Conservation (phyloP, 306 rosid genomes). For the Bauhinia variegata region DNA sequence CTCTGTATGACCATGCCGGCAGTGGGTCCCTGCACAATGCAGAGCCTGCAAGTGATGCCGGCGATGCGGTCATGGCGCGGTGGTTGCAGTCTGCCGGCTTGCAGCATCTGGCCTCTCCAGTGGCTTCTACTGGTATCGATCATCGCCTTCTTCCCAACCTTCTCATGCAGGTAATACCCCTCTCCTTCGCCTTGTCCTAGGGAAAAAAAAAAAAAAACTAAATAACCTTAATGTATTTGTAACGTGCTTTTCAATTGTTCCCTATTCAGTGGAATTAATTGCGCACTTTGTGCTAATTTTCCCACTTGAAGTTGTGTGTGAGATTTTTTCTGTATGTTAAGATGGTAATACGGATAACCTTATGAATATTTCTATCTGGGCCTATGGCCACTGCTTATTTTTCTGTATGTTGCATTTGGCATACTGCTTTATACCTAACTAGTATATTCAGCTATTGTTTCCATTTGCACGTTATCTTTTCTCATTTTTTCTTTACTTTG, state of each 20-base stretch:
- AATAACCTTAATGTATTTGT: neutral
- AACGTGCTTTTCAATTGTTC: neutral
- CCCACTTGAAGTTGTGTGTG: neutral
- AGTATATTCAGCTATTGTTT: neutral
- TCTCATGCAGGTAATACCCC: slow-evolving; percentile 75
- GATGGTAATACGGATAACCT: slow-evolving; percentile 11
- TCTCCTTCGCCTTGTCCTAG: neutral
- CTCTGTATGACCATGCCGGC: slow-evolving; percentile 75
- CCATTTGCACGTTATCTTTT: neutral
- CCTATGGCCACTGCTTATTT: neutral
- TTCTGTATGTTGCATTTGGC: too few species aligned
- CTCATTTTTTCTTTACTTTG: neutral
- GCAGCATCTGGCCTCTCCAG: slow-evolving; percentile 99
- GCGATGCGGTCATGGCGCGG: slow-evolving; percentile 99
- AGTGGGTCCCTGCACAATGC: slow-evolving; percentile 73
- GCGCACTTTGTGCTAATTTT: neutral
- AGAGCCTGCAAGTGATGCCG: slow-evolving; percentile 73
- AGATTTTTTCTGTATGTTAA: slow-evolving; percentile 20
- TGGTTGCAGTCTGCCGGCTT: slow-evolving; percentile 99
- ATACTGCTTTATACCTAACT: too few species aligned
- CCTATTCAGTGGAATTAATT: neutral
- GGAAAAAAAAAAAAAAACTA: too few species aligned
- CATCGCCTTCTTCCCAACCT: slow-evolving; percentile 84
- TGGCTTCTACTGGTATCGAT: slow-evolving; percentile 76
- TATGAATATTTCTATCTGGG: neutral